Percentiles rank a stretch among this genome's conserved stretches.
Evolutionary conservation across 495 filamentous ascomycete genomes (phyloP).

Genomic region (Halenospora varia): DNA sequence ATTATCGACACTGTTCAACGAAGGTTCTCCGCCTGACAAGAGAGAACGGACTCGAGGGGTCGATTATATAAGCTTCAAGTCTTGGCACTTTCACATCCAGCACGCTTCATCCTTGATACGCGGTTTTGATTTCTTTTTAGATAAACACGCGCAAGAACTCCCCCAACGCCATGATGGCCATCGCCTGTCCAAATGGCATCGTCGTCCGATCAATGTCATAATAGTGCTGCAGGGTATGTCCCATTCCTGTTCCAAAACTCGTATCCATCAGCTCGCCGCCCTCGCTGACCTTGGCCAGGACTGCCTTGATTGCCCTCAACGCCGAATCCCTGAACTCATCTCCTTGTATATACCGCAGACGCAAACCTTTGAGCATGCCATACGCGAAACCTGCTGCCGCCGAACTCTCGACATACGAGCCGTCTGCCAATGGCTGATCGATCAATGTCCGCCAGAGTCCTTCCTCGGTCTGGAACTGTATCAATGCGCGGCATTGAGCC

Average conservation of each 20-base stretch:
- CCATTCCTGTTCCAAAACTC: conserved; percentile 74
- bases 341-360: conserved; percentile 59
- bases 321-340: conserved; percentile 39
- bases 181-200: conserved; percentile 77
- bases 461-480: conserved; percentile 45
- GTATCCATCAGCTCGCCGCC: conserved; percentile 63
- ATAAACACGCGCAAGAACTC: conserved; percentile 60
- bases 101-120: too few relatives aligned
- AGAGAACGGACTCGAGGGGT: too few relatives aligned
- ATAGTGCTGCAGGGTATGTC: conserved; percentile 61
- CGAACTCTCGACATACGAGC: conserved; percentile 65
- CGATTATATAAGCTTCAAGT: too few relatives aligned
- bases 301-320: conserved; percentile 55
- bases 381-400: conserved; percentile 75
- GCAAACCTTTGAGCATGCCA: conserved; percentile 65
- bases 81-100: too few relatives aligned
- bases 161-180: conserved; percentile 69
- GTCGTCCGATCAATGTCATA: conserved; percentile 62
- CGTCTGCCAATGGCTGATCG: conserved; percentile 51
- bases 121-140: too few relatives aligned
- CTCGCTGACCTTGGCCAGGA: conserved; percentile 53
- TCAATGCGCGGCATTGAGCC: conserved; percentile 58
- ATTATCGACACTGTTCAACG: too few relatives aligned
- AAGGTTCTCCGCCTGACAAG: too few relatives aligned
- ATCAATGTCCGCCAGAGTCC: conserved; percentile 69